These are phyloP conservation scores for Taphrina confusa DNA, from an alignment of 1,139 yeast genomes.

Conservation along the genomic window DNA sequence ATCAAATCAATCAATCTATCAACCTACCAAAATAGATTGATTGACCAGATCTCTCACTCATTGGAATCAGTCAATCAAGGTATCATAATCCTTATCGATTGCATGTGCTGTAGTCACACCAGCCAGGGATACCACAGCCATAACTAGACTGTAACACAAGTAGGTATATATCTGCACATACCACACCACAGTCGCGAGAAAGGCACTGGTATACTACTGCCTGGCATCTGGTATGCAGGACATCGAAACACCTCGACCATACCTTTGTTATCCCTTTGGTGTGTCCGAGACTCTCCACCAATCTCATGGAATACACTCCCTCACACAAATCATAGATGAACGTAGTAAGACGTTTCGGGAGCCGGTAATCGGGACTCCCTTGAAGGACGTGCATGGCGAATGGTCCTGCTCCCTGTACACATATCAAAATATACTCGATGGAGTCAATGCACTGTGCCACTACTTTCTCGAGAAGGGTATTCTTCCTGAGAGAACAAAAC, in stretches of 20 bases:
- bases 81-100: too few relatives aligned
- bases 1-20: too few relatives aligned
- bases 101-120: too few relatives aligned
- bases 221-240: slow-evolving; percentile 3
- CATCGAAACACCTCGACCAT: slow-evolving; percentile 8
- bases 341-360: slow-evolving; percentile 5
- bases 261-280: slow-evolving; percentile 18
- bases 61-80: too few relatives aligned
- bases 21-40: too few relatives aligned
- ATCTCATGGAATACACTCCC: slow-evolving; percentile 15
- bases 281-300: slow-evolving; percentile 21
- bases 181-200: too few relatives aligned
- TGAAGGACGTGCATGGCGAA: background rate
- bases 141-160: too few relatives aligned
- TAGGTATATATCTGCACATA: too few relatives aligned
- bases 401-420: slow-evolving; percentile 7
- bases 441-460: slow-evolving; percentile 17
- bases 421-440: slow-evolving; percentile 10
- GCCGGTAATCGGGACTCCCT: slow-evolving; percentile 18
- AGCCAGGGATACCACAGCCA: too few relatives aligned
- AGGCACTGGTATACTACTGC: too few relatives aligned
- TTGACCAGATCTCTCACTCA: too few relatives aligned
- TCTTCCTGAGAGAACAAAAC: slow-evolving; percentile 6
- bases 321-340: slow-evolving; percentile 15
- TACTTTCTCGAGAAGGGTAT: background rate